Percentiles rank a stretch among this genome's conserved stretches.
Conservation (phyloP, 106 monocot genomes). For the Platanthera guangdongensis region DNA sequence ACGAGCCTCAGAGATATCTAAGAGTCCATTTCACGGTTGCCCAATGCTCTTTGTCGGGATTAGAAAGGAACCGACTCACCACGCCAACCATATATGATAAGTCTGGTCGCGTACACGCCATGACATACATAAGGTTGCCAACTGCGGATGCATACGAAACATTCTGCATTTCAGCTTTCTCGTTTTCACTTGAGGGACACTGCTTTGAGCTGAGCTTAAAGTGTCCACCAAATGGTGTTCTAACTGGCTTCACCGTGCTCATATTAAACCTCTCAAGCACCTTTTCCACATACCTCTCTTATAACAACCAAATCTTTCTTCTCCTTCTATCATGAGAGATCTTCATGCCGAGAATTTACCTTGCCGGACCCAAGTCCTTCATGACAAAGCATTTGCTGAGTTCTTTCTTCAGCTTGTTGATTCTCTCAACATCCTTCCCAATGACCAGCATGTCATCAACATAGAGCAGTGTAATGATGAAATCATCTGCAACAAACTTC, state of each 20-base stretch:
- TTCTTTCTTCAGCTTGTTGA: too few species aligned
- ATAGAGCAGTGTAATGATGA: not conserved
- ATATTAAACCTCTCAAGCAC: conserved; percentile 9
- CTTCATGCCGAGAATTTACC: too few species aligned
- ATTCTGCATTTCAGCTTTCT: too few species aligned
- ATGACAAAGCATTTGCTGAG: too few species aligned
- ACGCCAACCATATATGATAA: not conserved
- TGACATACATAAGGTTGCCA: too few species aligned
- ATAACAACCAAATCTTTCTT: conserved; percentile 1
- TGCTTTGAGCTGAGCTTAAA: not conserved
- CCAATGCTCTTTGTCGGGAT: not conserved
- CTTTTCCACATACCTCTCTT: conserved; percentile 15
- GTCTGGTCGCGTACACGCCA: not conserved
- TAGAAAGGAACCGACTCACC: not conserved
- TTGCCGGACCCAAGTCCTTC: too few species aligned
- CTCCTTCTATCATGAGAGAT: not conserved
- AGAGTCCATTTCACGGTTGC: not conserved
- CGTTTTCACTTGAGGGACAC: too few species aligned
- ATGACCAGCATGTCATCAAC: not conserved
- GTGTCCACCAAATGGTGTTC: conserved; percentile 3
- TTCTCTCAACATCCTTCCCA: too few species aligned
- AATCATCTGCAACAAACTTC: not conserved
- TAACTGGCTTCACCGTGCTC: not conserved
- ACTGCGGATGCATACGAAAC: too few species aligned
- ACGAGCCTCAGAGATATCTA: not conserved